phyloP scores from a whole-genome alignment of 441 rosid genomes.

The Flueggea neowawraea region DNA sequence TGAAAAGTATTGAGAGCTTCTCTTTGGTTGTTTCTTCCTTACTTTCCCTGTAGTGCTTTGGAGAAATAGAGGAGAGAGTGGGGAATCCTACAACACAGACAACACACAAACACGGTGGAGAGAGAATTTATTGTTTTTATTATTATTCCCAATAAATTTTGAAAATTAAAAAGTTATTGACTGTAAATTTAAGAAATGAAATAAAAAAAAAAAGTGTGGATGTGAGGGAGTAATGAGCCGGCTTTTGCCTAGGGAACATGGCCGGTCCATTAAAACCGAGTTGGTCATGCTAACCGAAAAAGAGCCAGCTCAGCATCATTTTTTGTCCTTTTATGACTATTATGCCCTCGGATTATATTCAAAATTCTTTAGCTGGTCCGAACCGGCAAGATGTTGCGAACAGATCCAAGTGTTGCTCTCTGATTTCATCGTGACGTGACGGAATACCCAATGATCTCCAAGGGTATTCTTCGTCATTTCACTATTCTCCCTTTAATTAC shows the following conservation, averaged over 20 bases:
- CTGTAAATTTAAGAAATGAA: no score
- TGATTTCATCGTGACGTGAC: constrained; percentile 25
- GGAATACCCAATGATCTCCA: constrained; percentile 14
- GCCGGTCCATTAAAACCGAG: not conserved
- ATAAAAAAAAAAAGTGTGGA: no score
- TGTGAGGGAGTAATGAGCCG: constrained; percentile 18
- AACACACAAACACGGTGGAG: not conserved
- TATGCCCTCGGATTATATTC: constrained; percentile 10
- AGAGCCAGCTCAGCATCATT: constrained; percentile 4
- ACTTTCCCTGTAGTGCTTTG: constrained; percentile 13
- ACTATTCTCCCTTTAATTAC: no score
- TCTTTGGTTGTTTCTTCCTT: not conserved
- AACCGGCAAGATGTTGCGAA: not conserved
- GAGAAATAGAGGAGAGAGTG: not conserved
- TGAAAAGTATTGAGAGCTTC: not conserved
- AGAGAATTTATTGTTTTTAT: no score
- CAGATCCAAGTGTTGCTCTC: not conserved
- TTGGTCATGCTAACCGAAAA: not conserved
- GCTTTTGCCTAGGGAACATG: constrained; percentile 36
- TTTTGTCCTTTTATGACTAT: constrained; percentile 11
- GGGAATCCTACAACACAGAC: not conserved
- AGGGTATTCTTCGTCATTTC: constrained; percentile 6
- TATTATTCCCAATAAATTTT: no score
- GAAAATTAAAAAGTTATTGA: no score
- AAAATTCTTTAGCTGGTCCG: not conserved